Base-by-base conservation (phyloP, 371 early-diverging fungal species). In the Quaeritorhiza haematococci region DNA sequence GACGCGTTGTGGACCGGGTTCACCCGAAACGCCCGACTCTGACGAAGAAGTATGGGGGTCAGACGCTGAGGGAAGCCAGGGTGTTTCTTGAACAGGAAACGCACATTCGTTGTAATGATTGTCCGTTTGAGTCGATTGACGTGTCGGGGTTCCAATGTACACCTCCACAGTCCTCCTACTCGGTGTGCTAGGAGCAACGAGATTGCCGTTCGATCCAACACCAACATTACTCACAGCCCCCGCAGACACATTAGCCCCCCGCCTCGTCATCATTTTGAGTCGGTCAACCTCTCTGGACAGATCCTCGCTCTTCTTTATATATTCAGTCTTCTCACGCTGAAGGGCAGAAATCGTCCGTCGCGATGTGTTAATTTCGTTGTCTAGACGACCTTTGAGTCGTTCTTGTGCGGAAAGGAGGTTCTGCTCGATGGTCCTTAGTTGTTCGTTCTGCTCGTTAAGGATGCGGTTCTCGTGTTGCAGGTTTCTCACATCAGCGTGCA, bases 361-460 rank as follows among this genome's bases (percentile, higher is more conserved):
- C 23, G 17, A n/a, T 32, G n/a, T 17, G 23, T 49, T 17, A 19
- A 30, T 23, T n/a, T 28, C 49, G 5, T 17, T 24, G 5, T 49
- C 49, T 17, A 32, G 49, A 28, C 49, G 23, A 32, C 17, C 30
- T 29, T 24, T 49, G 24, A 32, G 29, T n/a, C 30, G 17, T 24
- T 32, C 49, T 17, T 32, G 49, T 7, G 49, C 29, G 30, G 29
- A 17, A 10, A 5, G 19, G 19, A 32, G 49, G 19, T 24, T 45
- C 41, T 33, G 29, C 17, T 56, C 48, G 24, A 28, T 30, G 29
- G 15, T 59, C 33, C 35, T 50, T 53, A 53, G 35, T 4, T 29
- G 38, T 33, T 59, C 53, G 21, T 54, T 29, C n/a, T 33, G 48
- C 26, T 59, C 53, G 24, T 55, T 38, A 4, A 24, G 33, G 17